Evolutionary conservation across 495 filamentous ascomycete genomes (phyloP).

Genomic region (Penicillium canescens): DNA sequence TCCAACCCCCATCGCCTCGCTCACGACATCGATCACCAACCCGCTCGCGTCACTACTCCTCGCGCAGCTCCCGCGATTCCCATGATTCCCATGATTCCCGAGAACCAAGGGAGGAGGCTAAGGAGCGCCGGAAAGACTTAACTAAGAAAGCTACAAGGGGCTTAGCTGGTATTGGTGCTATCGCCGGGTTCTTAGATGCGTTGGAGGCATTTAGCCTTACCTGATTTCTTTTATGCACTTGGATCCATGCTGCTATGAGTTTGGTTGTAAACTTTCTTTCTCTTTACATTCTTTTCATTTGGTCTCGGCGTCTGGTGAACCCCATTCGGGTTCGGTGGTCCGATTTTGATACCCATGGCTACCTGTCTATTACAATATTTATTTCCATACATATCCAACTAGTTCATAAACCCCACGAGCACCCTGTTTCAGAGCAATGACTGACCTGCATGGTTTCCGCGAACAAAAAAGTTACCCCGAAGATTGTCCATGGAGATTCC

Average conservation of each 20-base stretch:
- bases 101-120: slow-evolving; percentile 19
- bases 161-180: slow-evolving; percentile 41
- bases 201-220: slow-evolving; percentile 31
- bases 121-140: slow-evolving; percentile 24
- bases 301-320: background rate
- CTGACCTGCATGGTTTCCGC: too few relatives aligned
- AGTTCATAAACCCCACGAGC: too few relatives aligned
- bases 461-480: too few relatives aligned
- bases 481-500: too few relatives aligned
- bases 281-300: background rate
- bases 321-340: background rate
- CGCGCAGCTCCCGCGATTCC: background rate
- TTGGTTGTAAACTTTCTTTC: background rate
- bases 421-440: too few relatives aligned
- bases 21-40: slow-evolving; percentile 21
- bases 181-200: slow-evolving; percentile 47
- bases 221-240: background rate
- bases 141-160: slow-evolving; percentile 40
- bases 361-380: background rate
- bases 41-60: background rate
- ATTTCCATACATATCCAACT: too few relatives aligned
- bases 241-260: background rate
- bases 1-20: slow-evolving; percentile 17
- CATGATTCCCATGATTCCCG: slow-evolving; percentile 7
- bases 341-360: background rate